Evolutionary conservation across 2,329 filamentous ascomycete species (phyloP).

Genomic region (Xylaria sp.): DNA sequence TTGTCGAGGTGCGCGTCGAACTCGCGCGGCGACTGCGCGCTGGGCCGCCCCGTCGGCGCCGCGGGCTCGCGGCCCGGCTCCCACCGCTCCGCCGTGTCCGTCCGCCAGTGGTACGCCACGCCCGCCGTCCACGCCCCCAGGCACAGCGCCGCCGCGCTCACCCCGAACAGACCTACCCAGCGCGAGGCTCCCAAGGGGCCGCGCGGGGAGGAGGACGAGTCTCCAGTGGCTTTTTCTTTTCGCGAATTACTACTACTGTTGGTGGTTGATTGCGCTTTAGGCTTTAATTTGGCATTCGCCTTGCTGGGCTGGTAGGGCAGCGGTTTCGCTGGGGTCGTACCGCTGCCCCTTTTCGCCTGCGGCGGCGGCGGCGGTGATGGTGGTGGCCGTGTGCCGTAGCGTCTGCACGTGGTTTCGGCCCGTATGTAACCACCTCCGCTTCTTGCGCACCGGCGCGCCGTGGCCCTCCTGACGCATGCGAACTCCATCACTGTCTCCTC

Average conservation of each 20-base stretch:
- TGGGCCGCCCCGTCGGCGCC: constrained; percentile 52
- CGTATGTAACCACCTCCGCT: constrained; percentile 8
- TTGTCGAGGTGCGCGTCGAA: constrained; percentile 63
- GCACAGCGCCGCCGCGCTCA: constrained; percentile 48
- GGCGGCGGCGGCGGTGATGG: not conserved
- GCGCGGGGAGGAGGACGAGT: no score
- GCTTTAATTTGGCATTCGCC: constrained; percentile 2
- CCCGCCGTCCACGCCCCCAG: constrained; percentile 52
- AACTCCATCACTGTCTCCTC: constrained; percentile 14
- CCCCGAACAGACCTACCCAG: constrained; percentile 50
- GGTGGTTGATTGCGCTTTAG: constrained; percentile 1
- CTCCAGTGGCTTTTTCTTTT: no score
- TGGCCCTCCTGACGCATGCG: constrained; percentile 6
- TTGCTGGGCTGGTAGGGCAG: constrained; percentile 27
- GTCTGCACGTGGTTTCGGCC: constrained; percentile 12
- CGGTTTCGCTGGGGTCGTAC: constrained; percentile 20
- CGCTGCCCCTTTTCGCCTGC: constrained; percentile 1
- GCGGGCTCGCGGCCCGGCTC: constrained; percentile 40
- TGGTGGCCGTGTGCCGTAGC: constrained; percentile 13
- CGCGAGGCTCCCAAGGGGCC: constrained; percentile 26
- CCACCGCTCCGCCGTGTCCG: constrained; percentile 29
- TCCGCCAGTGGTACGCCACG: constrained; percentile 28
- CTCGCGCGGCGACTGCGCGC: constrained; percentile 52
- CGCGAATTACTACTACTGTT: no score
- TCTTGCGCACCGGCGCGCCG: constrained; percentile 9